Percentiles rank a stretch among this genome's conserved stretches.
These are phyloP conservation scores for Tritrichomonas musculus DNA, from an alignment of 208 protist genomes.

Conservation along the genomic window DNA sequence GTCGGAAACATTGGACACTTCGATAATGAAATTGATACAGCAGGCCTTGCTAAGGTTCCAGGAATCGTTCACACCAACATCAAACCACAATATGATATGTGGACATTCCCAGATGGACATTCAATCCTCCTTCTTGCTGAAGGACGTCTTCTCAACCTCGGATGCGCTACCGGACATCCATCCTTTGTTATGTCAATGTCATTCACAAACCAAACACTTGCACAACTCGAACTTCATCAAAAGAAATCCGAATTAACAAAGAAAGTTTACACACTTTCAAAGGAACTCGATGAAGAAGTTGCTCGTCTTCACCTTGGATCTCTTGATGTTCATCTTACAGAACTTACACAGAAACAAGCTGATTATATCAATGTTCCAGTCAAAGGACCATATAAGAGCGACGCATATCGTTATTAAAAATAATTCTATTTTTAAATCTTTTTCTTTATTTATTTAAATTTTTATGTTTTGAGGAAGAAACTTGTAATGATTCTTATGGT, in stretches of 20 bases:
- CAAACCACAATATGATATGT: slow-evolving; percentile 97
- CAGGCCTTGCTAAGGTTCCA: slow-evolving; percentile 71
- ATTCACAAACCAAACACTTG: slow-evolving; percentile 98
- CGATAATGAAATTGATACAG: slow-evolving; percentile 98
- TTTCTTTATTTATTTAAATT: too few relatives aligned
- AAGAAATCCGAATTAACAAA: slow-evolving; percentile 73
- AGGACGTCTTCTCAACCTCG: slow-evolving; percentile 93
- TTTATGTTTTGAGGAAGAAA: background rate
- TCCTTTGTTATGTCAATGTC: slow-evolving; percentile 99
- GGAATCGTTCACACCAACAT: slow-evolving; percentile 84
- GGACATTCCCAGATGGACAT: slow-evolving; percentile 75
- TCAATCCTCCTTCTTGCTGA: slow-evolving; percentile 60
- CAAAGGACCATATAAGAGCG: slow-evolving; percentile 88
- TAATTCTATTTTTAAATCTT: too few relatives aligned
- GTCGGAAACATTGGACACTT: slow-evolving; percentile 99
- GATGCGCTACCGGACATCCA: slow-evolving; percentile 97
- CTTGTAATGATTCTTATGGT: background rate
- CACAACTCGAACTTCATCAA: slow-evolving; percentile 92
- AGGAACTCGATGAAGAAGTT: slow-evolving; percentile 97
- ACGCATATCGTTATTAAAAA: too few relatives aligned
- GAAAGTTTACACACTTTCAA: slow-evolving; percentile 93
- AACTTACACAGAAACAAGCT: slow-evolving; percentile 80
- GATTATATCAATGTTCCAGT: slow-evolving; percentile 90
- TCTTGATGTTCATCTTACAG: slow-evolving; percentile 90
- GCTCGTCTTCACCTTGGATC: slow-evolving; percentile 88